Base-by-base conservation (phyloP, 1,139 yeast genomes). In the Hyphopichia buzzinii region DNA sequence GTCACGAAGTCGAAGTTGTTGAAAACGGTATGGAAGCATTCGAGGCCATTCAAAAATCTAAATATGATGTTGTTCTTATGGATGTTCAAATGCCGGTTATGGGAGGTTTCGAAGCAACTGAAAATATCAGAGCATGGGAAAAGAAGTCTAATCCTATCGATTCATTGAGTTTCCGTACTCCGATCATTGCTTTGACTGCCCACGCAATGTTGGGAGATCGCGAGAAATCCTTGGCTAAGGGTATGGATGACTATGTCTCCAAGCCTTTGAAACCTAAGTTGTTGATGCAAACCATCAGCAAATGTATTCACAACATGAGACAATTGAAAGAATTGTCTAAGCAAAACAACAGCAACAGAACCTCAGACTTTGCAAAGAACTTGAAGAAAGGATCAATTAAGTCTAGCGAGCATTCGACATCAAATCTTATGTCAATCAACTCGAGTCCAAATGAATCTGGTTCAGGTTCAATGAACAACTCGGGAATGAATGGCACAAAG, bases 51-150 rank as follows among this genome's bases (percentile, higher is more conserved):
- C 74, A 81, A 55, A 79, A 77, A 56, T 61, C 52, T 28, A 71
- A 76, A 30, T 86, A 81, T 56, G 95, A 87, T 54, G 92, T 84
- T 34, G 87, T 87, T 12, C 72, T 87, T 47, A 87, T 87, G 96
- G 96, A 87, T 65, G 95, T 87, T 29, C 95, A 87, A 60, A 87
- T 87, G 96, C 96, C 96, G 5, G 88, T 86, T 7, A 86, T 87
- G 94, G 95, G 95, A 31, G 96, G 96, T 0, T 87, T 87, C 56
- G 95, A 87, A 55, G 95, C 95, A 3, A 86, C 95, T 1, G 87
- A 84, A 39, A 77, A 80, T 57, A 87, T 87, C 38, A 69, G 95
- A 49, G 90, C 84, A 56, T 86, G 94, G 94, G 96, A 87, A 61
- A 79, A 75, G 65, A 86, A 83, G 58, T 73, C 81, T 35, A 80